phyloP scores from a whole-genome alignment of 108 stramenopile genomes.

The Skeletonema potamos region DNA sequence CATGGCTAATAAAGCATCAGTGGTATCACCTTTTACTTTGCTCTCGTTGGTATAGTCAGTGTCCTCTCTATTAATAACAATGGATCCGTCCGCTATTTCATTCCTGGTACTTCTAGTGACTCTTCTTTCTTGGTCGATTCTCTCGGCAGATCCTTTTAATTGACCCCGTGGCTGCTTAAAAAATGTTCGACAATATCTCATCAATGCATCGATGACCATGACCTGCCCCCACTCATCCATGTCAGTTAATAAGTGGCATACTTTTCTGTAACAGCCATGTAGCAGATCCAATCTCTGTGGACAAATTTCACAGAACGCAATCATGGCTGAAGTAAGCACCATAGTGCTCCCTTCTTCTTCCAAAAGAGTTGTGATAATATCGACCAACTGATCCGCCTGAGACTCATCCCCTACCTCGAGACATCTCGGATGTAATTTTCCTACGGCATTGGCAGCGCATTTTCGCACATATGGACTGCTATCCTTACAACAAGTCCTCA shows the following conservation, averaged over 20 bases:
- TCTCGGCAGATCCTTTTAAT: conserved; percentile 70
- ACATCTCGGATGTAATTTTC: conserved; percentile 84
- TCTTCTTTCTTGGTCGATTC: conserved; percentile 77
- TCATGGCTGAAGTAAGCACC: conserved; percentile 92
- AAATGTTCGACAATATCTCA: conserved; percentile 89
- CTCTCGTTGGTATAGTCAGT: background rate
- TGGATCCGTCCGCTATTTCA: background rate
- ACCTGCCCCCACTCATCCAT: conserved; percentile 99
- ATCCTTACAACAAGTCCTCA: conserved; percentile 92
- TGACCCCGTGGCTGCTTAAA: conserved; percentile 76
- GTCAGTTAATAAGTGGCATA: conserved; percentile 97
- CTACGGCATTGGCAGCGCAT: conserved; percentile 94
- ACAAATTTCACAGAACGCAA: conserved; percentile 93
- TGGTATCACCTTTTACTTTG: background rate
- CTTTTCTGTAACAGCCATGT: conserved; percentile 91
- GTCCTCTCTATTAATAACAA: background rate
- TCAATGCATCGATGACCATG: conserved; percentile 76
- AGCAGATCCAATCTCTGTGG: conserved; percentile 88
- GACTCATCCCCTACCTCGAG: conserved; percentile 35
- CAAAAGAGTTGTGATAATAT: conserved; percentile 60
- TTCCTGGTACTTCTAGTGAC: conserved; percentile 54
- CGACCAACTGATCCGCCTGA: conserved; percentile 58
- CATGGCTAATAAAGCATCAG: background rate
- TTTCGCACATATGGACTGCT: conserved; percentile 96
- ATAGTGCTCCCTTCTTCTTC: conserved; percentile 88